Conservation (phyloP, 1,284 basidiomycete genomes). For the Irpex rosettiformis region DNA sequence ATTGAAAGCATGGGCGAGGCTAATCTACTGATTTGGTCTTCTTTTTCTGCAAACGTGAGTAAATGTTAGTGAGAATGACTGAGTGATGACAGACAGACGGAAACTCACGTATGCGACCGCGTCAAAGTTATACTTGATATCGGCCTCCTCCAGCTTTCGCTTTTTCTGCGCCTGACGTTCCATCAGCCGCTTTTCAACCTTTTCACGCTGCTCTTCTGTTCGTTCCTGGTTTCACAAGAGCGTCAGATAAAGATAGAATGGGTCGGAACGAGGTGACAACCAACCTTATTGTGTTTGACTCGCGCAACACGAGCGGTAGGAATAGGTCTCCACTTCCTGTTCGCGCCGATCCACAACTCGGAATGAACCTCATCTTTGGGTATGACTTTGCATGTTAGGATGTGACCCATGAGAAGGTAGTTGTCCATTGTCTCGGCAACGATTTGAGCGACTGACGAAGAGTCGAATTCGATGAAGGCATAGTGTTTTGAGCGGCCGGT, state of each 20-base stretch:
- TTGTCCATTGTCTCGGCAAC: constrained; percentile 99
- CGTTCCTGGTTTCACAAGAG: constrained; percentile 51
- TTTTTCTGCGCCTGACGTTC: constrained; percentile 79
- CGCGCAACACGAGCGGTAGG: constrained; percentile 74
- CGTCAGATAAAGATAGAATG: constrained; percentile 9
- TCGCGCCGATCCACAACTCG: constrained; percentile 95
- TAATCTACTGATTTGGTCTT: constrained; percentile 24
- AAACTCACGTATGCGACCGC: constrained; percentile 64
- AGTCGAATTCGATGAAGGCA: constrained; percentile 94
- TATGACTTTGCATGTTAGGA: constrained; percentile 86
- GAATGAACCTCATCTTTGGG: constrained; percentile 89
- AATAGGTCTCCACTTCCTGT: constrained; percentile 83
- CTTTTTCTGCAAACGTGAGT: constrained; percentile 21
- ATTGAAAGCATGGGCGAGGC: constrained; percentile 4
- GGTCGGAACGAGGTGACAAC: background rate
- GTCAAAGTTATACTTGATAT: constrained; percentile 89
- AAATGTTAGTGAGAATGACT: background rate
- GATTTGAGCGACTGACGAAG: constrained; percentile 86
- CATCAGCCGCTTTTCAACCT: constrained; percentile 69
- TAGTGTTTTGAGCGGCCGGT: constrained; percentile 97
- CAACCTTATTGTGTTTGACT: constrained; percentile 78
- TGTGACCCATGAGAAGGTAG: constrained; percentile 92
- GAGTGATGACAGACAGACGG: background rate
- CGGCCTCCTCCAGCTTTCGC: constrained; percentile 74
- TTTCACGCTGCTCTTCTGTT: constrained; percentile 68